These are phyloP conservation scores for Stenocarpella maydis DNA, from an alignment of 2,329 filamentous ascomycete genomes.

Conservation along the genomic window DNA sequence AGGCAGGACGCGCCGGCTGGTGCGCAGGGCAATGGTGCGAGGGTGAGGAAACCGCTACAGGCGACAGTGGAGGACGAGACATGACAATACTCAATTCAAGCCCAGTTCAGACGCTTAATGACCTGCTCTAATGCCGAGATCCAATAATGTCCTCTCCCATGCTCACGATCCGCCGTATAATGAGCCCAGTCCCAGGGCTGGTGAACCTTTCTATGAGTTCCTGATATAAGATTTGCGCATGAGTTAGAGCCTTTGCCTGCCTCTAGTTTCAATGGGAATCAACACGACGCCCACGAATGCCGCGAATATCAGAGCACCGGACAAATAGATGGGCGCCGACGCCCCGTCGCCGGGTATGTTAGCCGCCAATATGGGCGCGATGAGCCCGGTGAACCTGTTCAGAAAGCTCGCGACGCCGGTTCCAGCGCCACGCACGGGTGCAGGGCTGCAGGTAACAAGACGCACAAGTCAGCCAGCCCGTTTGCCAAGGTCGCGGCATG, in stretches of 20 bases:
- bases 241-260: slow-evolving; percentile 62
- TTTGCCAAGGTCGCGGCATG: background rate
- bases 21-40: slow-evolving; percentile 58
- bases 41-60: slow-evolving; percentile 21
- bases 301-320: slow-evolving; percentile 63
- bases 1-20: slow-evolving; percentile 69
- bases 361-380: slow-evolving; percentile 74
- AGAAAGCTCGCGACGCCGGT: slow-evolving; percentile 77
- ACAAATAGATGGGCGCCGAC: slow-evolving; percentile 65
- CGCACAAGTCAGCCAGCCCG: slow-evolving; percentile 1
- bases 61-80: slow-evolving; percentile 16
- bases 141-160: background rate
- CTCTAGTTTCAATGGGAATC: slow-evolving; percentile 70
- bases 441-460: slow-evolving; percentile 51
- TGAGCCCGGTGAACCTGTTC: slow-evolving; percentile 72
- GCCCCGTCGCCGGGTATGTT: slow-evolving; percentile 65
- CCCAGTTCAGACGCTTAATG: background rate
- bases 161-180: background rate
- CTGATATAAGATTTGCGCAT: background rate
- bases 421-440: slow-evolving; percentile 74
- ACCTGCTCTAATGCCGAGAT: background rate
- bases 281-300: slow-evolving; percentile 67
- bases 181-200: too few relatives aligned
- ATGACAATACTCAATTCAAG: slow-evolving; percentile 9
- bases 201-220: background rate